A percentile compares a stretch with the other conserved stretches of the same genome.
Evolutionary conservation across 2,329 filamentous ascomycete species (phyloP).

Genomic region (Stemphylium lycopersici): DNA sequence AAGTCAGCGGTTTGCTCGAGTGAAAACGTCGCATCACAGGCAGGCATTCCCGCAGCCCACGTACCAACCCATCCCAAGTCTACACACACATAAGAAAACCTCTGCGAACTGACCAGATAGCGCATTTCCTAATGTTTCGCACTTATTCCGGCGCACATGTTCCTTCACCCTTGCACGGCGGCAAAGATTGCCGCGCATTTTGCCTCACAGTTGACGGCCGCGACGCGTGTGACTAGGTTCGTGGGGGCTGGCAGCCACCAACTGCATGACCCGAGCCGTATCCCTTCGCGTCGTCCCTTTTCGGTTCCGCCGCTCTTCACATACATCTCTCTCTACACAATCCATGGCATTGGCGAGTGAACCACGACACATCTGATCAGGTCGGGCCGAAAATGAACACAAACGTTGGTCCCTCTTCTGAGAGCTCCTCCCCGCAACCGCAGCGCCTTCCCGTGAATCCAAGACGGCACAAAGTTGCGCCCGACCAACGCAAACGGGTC

Average conservation of each 20-base stretch:
- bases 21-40: too few relatives aligned
- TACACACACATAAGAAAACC: too few relatives aligned
- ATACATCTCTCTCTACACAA: slow-evolving; percentile 7
- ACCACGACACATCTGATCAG: slow-evolving; percentile 9
- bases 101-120: too few relatives aligned
- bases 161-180: too few relatives aligned
- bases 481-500: slow-evolving; percentile 31
- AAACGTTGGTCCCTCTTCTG: slow-evolving; percentile 11
- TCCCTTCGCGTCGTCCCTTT: slow-evolving; percentile 6
- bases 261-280: slow-evolving; percentile 1
- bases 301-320: slow-evolving; percentile 6
- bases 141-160: background rate
- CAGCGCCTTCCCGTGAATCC: slow-evolving; percentile 32
- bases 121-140: too few relatives aligned
- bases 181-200: background rate
- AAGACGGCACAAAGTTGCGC: slow-evolving; percentile 31
- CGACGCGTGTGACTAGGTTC: background rate
- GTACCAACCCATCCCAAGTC: too few relatives aligned
- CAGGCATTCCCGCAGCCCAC: background rate
- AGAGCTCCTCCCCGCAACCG: slow-evolving; percentile 17
- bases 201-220: background rate
- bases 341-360: slow-evolving; percentile 7
- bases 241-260: slow-evolving; percentile 8
- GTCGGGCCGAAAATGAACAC: slow-evolving; percentile 19
- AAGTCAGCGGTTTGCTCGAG: too few relatives aligned